Percentiles rank a stretch among this genome's conserved stretches.
Conservation (phyloP, 257 asterid genomes). For the Vinca minor region DNA sequence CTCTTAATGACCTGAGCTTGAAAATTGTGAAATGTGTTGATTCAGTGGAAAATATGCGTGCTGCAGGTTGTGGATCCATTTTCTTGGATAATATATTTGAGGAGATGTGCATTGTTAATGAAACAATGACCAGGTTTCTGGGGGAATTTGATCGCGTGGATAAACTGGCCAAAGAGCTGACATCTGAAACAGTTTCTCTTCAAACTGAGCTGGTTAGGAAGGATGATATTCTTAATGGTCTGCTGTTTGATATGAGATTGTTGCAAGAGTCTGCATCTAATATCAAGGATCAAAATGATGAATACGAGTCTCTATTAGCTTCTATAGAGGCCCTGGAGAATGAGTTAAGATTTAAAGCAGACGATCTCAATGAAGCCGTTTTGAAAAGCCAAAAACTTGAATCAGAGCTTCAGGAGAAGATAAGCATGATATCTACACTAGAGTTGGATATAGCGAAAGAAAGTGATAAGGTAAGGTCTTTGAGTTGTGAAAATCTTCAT, state of each 20-base stretch:
- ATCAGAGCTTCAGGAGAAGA: conserved; percentile 50
- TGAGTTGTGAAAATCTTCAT: conserved; percentile 41
- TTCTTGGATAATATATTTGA: conserved; percentile 35
- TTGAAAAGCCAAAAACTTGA: conserved; percentile 44
- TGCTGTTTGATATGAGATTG: conserved; percentile 73
- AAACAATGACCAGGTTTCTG: conserved; percentile 26
- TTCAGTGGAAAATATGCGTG: conserved; percentile 20
- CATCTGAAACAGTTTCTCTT: conserved; percentile 38
- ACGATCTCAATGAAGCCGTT: conserved; percentile 49
- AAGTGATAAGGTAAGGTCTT: conserved; percentile 33
- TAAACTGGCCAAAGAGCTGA: conserved; percentile 46
- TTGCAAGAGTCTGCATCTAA: conserved; percentile 87
- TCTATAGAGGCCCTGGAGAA: conserved; percentile 45
- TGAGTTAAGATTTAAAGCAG: conserved; percentile 41
- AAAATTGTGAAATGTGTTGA: conserved; percentile 24
- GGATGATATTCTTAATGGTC: conserved; percentile 75
- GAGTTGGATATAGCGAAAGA: conserved; percentile 43
- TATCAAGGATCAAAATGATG: conserved; percentile 63
- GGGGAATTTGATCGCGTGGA: conserved; percentile 49
- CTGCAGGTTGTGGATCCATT: conserved; percentile 28
- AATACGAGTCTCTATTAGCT: conserved; percentile 42
- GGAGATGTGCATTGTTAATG: conserved; percentile 36
- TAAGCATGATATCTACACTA: conserved; percentile 40
- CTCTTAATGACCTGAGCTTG: conserved; percentile 21
- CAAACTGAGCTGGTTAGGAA: conserved; percentile 60